Evolutionary conservation across 768 basidiomycete species (phyloP).

Genomic region (Scleroderma bovista): DNA sequence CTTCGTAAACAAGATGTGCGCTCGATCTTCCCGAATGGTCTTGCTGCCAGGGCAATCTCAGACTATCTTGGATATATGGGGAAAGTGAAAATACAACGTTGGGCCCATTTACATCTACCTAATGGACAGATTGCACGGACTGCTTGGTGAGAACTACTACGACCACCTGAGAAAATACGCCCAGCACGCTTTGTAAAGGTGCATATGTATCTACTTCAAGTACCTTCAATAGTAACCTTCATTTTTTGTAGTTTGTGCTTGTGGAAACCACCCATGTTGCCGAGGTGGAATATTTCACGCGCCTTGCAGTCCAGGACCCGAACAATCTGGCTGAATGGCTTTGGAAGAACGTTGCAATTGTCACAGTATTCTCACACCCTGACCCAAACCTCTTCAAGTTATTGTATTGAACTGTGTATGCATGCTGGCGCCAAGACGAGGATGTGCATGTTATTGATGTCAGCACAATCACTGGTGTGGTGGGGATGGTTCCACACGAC

Average conservation of each 20-base stretch:
- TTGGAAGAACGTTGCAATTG: background rate
- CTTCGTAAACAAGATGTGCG: background rate
- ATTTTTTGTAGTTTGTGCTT: background rate
- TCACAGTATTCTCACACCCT: background rate
- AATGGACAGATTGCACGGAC: conserved; percentile 15
- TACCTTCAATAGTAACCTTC: background rate
- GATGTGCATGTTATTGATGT: background rate
- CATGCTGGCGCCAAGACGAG: background rate
- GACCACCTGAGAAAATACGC: background rate
- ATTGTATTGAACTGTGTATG: background rate
- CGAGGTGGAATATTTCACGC: background rate
- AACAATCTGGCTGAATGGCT: background rate
- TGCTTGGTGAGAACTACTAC: background rate
- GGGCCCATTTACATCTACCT: conserved; percentile 17
- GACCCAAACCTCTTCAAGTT: background rate
- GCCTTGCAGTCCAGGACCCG: conserved; percentile 2
- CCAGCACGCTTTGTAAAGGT: conserved; percentile 1
- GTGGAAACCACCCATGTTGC: background rate
- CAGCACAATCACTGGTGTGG: background rate
- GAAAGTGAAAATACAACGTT: conserved; percentile 3
- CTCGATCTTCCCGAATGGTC: no score
- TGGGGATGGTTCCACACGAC: background rate
- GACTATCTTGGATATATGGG: background rate
- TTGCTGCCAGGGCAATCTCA: background rate
- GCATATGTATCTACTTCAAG: background rate